Conservation (phyloP, 2,329 filamentous ascomycete species). For the Chalaropsis ovoidea region DNA sequence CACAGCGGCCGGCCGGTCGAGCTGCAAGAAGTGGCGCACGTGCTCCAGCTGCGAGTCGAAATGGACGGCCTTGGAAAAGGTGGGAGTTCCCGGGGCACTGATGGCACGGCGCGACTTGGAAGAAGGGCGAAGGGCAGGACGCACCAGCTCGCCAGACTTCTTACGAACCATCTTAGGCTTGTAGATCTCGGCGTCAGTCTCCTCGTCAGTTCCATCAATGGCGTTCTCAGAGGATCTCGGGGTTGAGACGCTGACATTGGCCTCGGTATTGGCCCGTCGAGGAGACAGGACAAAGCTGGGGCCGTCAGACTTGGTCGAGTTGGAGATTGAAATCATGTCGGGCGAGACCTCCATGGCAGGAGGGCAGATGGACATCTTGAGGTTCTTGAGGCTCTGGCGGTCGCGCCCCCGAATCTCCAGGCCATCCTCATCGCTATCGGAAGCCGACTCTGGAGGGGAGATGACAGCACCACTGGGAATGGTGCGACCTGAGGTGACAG, state of each 20-base stretch:
- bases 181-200: constrained; percentile 48
- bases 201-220: constrained; percentile 49
- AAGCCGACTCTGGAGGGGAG: constrained; percentile 78
- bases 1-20: constrained; percentile 89
- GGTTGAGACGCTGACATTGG: constrained; percentile 36
- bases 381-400: constrained; percentile 49
- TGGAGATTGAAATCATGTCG: constrained; percentile 32
- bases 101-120: constrained; percentile 69
- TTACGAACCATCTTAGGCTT: constrained; percentile 95
- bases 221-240: constrained; percentile 42
- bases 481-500: constrained; percentile 56
- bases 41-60: constrained; percentile 96
- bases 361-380: constrained; percentile 69
- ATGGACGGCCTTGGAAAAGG: constrained; percentile 94
- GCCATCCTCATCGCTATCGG: constrained; percentile 57
- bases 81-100: constrained; percentile 95
- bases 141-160: constrained; percentile 93
- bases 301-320: constrained; percentile 38
- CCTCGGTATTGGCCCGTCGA: constrained; percentile 47
- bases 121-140: constrained; percentile 68
- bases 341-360: constrained; percentile 28
- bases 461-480: constrained; percentile 80
- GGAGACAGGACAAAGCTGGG: constrained; percentile 32
- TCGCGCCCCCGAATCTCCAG: constrained; percentile 40
- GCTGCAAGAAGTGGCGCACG: constrained; percentile 87